Percentiles rank a stretch among this genome's conserved stretches.
phyloP scores from a whole-genome alignment of 306 rosid species.

The Lathyrus sativus region DNA sequence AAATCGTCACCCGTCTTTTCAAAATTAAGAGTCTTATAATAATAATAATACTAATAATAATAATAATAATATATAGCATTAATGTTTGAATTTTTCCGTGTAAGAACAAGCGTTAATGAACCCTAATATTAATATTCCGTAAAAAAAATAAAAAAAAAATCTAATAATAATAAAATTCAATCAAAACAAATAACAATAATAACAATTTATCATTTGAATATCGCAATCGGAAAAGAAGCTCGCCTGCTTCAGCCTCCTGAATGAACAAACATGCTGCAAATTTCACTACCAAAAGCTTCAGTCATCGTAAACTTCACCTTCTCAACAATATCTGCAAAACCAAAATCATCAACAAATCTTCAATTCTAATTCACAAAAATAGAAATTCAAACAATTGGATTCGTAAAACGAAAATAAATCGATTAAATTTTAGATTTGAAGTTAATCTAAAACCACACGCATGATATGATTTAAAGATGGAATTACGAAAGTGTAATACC shows the following conservation, averaged over 20 bases:
- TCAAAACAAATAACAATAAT: neutral
- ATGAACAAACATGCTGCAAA: constrained; percentile 29
- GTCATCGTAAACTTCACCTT: constrained; percentile 39
- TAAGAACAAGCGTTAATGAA: too few species aligned
- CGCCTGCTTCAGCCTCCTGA: constrained; percentile 49
- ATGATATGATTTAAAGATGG: too few species aligned
- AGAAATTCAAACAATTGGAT: neutral
- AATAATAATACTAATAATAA: neutral
- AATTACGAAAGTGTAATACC: too few species aligned
- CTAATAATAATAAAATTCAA: too few species aligned
- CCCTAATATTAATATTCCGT: too few species aligned
- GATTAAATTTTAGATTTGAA: too few species aligned
- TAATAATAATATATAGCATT: neutral
- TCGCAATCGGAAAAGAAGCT: constrained; percentile 37
- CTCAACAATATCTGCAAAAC: constrained; percentile 27
- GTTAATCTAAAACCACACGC: too few species aligned
- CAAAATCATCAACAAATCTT: neutral
- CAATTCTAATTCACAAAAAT: neutral
- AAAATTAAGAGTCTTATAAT: neutral
- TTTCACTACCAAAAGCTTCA: constrained; percentile 30
- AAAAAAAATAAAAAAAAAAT: too few species aligned
- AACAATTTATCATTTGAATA: neutral
- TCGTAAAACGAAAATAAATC: neutral
- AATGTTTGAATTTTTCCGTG: too few species aligned
- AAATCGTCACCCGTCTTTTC: neutral